Percentiles rank a stretch among this genome's conserved stretches.
Conservation (phyloP, 2,329 filamentous ascomycete species). For the Penicillium sp. region DNA sequence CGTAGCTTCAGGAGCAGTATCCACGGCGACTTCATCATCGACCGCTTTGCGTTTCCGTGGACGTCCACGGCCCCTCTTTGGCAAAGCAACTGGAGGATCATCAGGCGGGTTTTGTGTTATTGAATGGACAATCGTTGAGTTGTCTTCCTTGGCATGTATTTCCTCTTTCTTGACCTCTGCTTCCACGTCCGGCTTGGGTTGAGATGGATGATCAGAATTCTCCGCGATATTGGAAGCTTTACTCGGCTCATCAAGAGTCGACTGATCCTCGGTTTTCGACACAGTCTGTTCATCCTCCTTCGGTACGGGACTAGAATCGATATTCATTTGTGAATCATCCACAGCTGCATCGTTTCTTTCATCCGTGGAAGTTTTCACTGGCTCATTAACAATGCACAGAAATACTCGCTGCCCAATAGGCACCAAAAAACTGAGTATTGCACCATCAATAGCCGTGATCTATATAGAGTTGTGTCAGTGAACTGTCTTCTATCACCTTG, state of each 20-base stretch:
- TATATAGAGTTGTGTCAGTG: constrained; percentile 8
- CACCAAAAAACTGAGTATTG: constrained; percentile 33
- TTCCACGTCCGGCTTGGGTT: not conserved
- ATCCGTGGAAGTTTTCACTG: not conserved
- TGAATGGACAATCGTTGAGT: not conserved
- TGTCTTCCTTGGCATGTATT: not conserved
- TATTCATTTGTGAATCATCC: not conserved
- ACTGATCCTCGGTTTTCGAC: not conserved
- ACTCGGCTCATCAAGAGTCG: not conserved
- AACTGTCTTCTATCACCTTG: not conserved
- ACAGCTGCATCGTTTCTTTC: not conserved
- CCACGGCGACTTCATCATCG: not conserved
- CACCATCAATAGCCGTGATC: constrained; percentile 33
- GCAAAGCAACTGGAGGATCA: not conserved
- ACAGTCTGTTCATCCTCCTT: not conserved
- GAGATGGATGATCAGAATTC: not conserved
- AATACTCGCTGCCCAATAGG: constrained; percentile 37
- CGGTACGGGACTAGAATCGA: not conserved
- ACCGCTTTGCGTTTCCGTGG: constrained; percentile 4
- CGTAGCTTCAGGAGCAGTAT: not conserved
- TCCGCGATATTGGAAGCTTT: not conserved
- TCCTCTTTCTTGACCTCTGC: not conserved
- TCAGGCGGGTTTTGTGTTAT: not conserved
- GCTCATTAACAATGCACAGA: constrained; percentile 18
- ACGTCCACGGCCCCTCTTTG: constrained; percentile 1